Conservation (phyloP, 2,329 filamentous ascomycete species). For the Colletotrichum aenigma region DNA sequence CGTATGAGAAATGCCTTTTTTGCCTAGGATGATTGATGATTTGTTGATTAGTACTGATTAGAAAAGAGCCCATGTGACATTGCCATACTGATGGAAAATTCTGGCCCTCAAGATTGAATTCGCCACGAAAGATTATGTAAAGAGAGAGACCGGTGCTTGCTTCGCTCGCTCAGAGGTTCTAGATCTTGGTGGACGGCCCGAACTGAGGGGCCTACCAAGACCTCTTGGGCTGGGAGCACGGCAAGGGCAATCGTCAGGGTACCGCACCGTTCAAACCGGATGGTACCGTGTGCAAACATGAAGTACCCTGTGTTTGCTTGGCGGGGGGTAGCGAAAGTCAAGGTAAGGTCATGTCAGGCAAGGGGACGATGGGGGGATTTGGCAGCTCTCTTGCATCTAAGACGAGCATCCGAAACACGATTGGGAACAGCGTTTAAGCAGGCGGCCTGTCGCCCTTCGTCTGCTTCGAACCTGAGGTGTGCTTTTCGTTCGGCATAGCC, state of each 20-base stretch:
- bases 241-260: background rate
- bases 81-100: background rate
- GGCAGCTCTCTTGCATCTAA: background rate
- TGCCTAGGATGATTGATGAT: background rate
- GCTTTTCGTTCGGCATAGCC: background rate
- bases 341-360: background rate
- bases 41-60: background rate
- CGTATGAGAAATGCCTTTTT: background rate
- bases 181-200: conserved; percentile 9
- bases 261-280: background rate
- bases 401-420: conserved; percentile 13
- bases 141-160: background rate
- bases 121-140: conserved; percentile 19
- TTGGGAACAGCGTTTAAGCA: conserved; percentile 5
- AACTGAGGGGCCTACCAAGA: conserved; percentile 14
- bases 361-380: background rate
- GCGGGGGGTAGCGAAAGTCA: background rate
- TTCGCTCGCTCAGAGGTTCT: conserved; percentile 5
- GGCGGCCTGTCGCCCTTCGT: background rate
- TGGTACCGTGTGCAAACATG: background rate
- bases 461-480: background rate
- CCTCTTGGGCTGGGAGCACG: background rate
- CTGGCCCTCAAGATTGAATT: background rate
- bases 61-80: background rate
- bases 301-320: background rate